These are phyloP conservation scores for Urochloa ruziziensis DNA, from an alignment of 176 grass and related monocot species.

Conservation along the genomic window DNA sequence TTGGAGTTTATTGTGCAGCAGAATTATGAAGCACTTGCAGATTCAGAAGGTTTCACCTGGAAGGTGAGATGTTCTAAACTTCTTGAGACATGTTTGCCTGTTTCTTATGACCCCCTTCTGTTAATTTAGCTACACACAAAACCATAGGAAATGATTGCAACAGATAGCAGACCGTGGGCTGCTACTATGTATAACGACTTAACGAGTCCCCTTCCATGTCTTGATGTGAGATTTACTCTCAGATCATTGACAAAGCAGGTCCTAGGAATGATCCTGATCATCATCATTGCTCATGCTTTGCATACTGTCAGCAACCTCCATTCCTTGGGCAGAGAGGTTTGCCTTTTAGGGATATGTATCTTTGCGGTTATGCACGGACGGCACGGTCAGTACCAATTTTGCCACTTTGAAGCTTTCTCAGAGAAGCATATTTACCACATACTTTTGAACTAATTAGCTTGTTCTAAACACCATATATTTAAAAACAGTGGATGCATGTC, in stretches of 20 bases:
- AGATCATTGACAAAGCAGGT: slow-evolving; percentile 64
- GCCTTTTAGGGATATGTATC: slow-evolving; percentile 48
- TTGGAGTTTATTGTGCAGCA: slow-evolving; percentile 14
- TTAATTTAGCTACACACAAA: slow-evolving; percentile 9
- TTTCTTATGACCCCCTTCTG: not conserved
- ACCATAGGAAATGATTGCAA: slow-evolving; percentile 62
- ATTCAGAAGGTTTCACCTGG: slow-evolving; percentile 74
- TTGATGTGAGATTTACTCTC: slow-evolving; percentile 47
- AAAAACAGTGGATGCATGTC: too few relatives aligned
- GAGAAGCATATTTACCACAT: too few relatives aligned
- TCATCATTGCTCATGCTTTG: slow-evolving; percentile 61
- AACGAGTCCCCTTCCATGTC: slow-evolving; percentile 59
- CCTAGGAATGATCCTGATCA: slow-evolving; percentile 75
- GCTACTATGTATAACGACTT: slow-evolving; percentile 37
- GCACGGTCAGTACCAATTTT: slow-evolving; percentile 55
- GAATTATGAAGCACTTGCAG: slow-evolving; percentile 53
- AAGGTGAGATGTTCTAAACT: slow-evolving; percentile 52
- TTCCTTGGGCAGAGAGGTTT: slow-evolving; percentile 44
- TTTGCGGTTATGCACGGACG: slow-evolving; percentile 56
- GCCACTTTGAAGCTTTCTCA: not conserved
- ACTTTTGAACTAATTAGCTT: too few relatives aligned
- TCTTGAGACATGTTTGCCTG: not conserved
- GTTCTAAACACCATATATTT: too few relatives aligned
- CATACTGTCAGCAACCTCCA: slow-evolving; percentile 52
- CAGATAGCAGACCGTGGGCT: slow-evolving; percentile 60